phyloP scores from a whole-genome alignment of 768 basidiomycete species.

The Cystobasidium ongulense region DNA sequence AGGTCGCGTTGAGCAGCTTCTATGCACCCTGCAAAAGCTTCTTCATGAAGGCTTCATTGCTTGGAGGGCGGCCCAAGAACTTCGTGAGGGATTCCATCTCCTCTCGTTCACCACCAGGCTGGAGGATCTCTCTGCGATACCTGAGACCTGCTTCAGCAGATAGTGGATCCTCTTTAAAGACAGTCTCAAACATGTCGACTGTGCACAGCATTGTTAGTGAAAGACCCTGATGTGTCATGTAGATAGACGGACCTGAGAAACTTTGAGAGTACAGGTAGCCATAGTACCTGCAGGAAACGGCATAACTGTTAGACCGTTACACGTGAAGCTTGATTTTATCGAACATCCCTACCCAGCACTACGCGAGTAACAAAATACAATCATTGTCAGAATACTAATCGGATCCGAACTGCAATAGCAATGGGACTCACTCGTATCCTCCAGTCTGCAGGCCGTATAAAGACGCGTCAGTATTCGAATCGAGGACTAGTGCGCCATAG shows the following conservation, averaged over 20 bases:
- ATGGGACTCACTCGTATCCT: not conserved
- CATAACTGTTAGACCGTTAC: not conserved
- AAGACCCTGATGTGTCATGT: not conserved
- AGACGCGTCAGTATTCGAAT: not conserved
- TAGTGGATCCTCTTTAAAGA: constrained; percentile 74
- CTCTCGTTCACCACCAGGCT: constrained; percentile 67
- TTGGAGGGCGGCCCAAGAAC: constrained; percentile 68
- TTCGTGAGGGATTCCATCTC: constrained; percentile 72
- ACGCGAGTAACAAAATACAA: not conserved
- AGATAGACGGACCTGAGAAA: constrained; percentile 50
- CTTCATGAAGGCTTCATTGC: constrained; percentile 59
- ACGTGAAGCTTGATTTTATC: not conserved
- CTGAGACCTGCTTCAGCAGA: constrained; percentile 56
- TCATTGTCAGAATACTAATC: not conserved
- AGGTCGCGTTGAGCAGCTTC: too few relatives aligned
- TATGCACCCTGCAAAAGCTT: constrained; percentile 30
- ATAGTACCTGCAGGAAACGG: constrained; percentile 31
- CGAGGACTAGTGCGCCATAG: not conserved
- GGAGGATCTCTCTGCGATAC: constrained; percentile 69
- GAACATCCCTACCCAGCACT: not conserved
- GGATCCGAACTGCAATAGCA: not conserved
- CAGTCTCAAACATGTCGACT: constrained; percentile 54
- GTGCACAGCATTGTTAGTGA: not conserved
- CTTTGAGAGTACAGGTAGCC: constrained; percentile 63
- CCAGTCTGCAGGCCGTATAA: constrained; percentile 5